Evolutionary conservation across 2,329 filamentous ascomycete species (phyloP).

Genomic region (Shiraia bambusicola): DNA sequence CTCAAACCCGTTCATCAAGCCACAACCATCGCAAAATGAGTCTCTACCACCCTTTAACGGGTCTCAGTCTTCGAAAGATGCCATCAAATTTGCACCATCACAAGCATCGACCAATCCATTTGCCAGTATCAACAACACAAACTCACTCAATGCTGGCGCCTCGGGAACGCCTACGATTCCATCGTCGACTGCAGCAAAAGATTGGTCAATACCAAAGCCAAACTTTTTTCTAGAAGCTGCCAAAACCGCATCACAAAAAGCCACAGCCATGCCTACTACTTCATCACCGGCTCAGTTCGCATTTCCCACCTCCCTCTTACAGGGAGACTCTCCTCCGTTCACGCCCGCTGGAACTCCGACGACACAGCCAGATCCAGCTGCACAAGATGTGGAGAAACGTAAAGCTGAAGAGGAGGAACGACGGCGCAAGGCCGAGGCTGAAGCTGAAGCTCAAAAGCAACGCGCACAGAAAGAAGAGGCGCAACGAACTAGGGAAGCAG

Average conservation of each 20-base stretch:
- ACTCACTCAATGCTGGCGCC: neutral
- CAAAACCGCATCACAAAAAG: constrained; percentile 1
- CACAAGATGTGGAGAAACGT: constrained; percentile 17
- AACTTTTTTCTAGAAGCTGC: constrained; percentile 4
- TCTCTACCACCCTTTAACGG: neutral
- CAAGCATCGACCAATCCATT: neutral
- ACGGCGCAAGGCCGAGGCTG: constrained; percentile 7
- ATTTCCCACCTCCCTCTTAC: constrained; percentile 4
- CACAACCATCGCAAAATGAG: neutral
- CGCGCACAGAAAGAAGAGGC: constrained; percentile 12
- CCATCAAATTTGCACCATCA: constrained; percentile 28
- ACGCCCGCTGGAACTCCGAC: constrained; percentile 17
- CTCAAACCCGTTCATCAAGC: constrained; percentile 13
- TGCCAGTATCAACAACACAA: neutral
- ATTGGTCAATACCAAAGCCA: neutral
- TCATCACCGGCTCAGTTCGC: constrained; percentile 8
- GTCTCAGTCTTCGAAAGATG: constrained; percentile 25
- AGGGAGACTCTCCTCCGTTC: constrained; percentile 9
- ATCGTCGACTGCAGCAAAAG: neutral
- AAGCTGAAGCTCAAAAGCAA: constrained; percentile 11
- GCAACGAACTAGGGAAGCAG: constrained; percentile 16
- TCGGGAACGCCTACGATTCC: neutral
- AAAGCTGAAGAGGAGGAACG: constrained; percentile 15
- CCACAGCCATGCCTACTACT: constrained; percentile 5
- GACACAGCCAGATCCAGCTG: constrained; percentile 7